These are phyloP conservation scores for Hansfordia pulvinata DNA, from an alignment of 2,329 filamentous ascomycete genomes.

Conservation along the genomic window DNA sequence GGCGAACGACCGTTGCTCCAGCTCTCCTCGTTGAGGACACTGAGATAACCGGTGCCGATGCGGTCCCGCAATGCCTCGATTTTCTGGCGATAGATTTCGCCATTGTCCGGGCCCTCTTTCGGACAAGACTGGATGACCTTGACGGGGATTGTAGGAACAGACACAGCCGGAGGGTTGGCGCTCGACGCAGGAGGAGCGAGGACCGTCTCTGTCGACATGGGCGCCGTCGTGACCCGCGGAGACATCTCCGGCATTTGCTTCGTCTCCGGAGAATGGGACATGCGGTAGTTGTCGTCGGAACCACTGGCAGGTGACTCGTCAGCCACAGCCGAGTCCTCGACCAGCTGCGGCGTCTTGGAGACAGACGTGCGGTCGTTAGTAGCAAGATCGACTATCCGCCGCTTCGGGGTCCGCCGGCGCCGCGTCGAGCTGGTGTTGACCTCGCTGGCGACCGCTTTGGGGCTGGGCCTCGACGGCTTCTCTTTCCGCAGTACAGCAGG, in stretches of 20 bases:
- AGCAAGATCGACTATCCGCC: slow-evolving; percentile 51
- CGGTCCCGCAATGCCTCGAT: slow-evolving; percentile 77
- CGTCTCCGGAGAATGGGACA: slow-evolving; percentile 26
- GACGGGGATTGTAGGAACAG: slow-evolving; percentile 25
- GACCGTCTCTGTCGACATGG: slow-evolving; percentile 15
- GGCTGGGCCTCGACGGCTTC: slow-evolving; percentile 25
- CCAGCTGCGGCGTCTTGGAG: slow-evolving; percentile 15
- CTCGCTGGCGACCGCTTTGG: slow-evolving; percentile 42
- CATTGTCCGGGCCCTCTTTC: slow-evolving; percentile 55
- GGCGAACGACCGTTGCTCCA: slow-evolving; percentile 32
- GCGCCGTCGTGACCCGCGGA: too few relatives aligned
- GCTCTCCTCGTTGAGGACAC: slow-evolving; percentile 66
- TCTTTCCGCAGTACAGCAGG: slow-evolving; percentile 45
- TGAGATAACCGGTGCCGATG: slow-evolving; percentile 79
- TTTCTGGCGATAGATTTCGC: slow-evolving; percentile 75
- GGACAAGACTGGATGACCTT: slow-evolving; percentile 17
- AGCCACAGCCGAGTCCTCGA: slow-evolving; percentile 8
- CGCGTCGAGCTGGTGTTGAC: slow-evolving; percentile 44
- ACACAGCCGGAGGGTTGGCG: slow-evolving; percentile 16
- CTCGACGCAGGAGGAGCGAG: too few relatives aligned
- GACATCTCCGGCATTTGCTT: slow-evolving; percentile 15
- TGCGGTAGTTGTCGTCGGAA: slow-evolving; percentile 25
- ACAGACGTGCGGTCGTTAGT: slow-evolving; percentile 28
- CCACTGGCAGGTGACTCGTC: slow-evolving; percentile 8
- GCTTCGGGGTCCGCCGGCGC: slow-evolving; percentile 44